A percentile compares a stretch with the other conserved stretches of the same genome.
Evolutionary conservation across 805 yeast species (phyloP).

Genomic region (Wickerhamiella bombiphila): DNA sequence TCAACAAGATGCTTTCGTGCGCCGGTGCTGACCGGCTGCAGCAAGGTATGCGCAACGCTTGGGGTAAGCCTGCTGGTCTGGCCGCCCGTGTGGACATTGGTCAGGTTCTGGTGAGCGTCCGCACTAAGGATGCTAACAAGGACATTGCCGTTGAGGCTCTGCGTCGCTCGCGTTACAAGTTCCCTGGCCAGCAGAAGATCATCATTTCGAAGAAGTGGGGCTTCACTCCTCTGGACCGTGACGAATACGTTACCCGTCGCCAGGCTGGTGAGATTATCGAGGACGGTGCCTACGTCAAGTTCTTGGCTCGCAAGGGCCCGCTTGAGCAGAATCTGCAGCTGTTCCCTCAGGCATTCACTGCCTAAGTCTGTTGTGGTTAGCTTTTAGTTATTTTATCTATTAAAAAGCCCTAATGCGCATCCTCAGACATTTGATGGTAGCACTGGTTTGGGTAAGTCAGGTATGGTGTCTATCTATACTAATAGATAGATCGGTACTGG

Average conservation of each 20-base stretch:
- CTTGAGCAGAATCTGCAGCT: slow-evolving; percentile 79
- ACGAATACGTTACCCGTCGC: slow-evolving; percentile 85
- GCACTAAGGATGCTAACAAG: slow-evolving; percentile 97
- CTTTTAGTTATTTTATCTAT: background rate
- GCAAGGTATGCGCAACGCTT: slow-evolving; percentile 99
- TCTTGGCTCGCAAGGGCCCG: slow-evolving; percentile 92
- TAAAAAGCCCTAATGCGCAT: background rate
- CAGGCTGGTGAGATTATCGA: slow-evolving; percentile 97
- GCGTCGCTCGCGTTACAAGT: slow-evolving; percentile 99
- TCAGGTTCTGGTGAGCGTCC: slow-evolving; percentile 93
- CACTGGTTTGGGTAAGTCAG: too few species aligned
- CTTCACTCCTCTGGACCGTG: slow-evolving; percentile 98
- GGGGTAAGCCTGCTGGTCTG: slow-evolving; percentile 99
- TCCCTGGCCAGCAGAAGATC: slow-evolving; percentile 99
- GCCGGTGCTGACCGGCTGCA: slow-evolving; percentile 99
- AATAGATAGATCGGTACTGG: too few species aligned
- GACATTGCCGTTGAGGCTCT: slow-evolving; percentile 96
- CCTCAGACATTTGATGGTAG: too few species aligned
- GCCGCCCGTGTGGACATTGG: slow-evolving; percentile 99
- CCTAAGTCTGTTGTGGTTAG: slow-evolving; percentile 16
- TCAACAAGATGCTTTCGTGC: slow-evolving; percentile 99
- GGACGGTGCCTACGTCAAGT: slow-evolving; percentile 99
- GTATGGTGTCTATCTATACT: too few species aligned
- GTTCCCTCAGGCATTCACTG: slow-evolving; percentile 63
- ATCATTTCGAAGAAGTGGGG: slow-evolving; percentile 99